phyloP scores from a whole-genome alignment of 2,329 filamentous ascomycete species.

The Beauveria australis region DNA sequence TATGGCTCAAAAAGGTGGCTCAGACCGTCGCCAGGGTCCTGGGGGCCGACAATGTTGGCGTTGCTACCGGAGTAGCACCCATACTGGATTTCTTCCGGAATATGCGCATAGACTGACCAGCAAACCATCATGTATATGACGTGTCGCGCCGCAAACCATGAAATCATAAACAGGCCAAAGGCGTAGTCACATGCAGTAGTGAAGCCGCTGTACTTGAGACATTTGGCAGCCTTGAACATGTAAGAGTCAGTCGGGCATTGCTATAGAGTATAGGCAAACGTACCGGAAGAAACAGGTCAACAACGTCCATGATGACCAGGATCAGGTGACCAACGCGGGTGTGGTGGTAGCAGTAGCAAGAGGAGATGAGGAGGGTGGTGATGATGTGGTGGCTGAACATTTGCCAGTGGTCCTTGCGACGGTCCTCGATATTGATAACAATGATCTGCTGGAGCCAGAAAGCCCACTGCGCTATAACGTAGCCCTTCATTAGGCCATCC shows the following conservation, averaged over 20 bases:
- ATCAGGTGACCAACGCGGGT: conserved; percentile 85
- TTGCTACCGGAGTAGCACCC: conserved; percentile 63
- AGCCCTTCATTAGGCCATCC: conserved; percentile 69
- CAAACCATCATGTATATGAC: conserved; percentile 69
- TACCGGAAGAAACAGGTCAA: conserved; percentile 82
- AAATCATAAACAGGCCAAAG: conserved; percentile 78
- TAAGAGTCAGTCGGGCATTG: not conserved
- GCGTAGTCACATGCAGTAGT: conserved; percentile 68
- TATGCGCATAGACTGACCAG: conserved; percentile 70
- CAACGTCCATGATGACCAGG: conserved; percentile 85
- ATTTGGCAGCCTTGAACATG: conserved; percentile 65
- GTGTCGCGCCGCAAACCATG: conserved; percentile 80
- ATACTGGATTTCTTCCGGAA: conserved; percentile 51
- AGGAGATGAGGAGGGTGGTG: conserved; percentile 70
- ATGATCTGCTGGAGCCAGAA: conserved; percentile 95
- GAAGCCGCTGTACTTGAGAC: conserved; percentile 81
- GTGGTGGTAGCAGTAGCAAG: conserved; percentile 79
- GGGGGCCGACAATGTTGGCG: conserved; percentile 45
- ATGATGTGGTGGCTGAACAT: conserved; percentile 95
- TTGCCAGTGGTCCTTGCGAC: conserved; percentile 89
- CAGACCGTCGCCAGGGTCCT: conserved; percentile 41
- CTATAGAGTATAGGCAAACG: conserved; percentile 22
- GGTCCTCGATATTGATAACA: conserved; percentile 89
- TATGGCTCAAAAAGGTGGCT: conserved; percentile 68
- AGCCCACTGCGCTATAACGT: conserved; percentile 80